These are phyloP conservation scores for Lactarius hengduanensis DNA, from an alignment of 768 basidiomycete species.

Conservation along the genomic window DNA sequence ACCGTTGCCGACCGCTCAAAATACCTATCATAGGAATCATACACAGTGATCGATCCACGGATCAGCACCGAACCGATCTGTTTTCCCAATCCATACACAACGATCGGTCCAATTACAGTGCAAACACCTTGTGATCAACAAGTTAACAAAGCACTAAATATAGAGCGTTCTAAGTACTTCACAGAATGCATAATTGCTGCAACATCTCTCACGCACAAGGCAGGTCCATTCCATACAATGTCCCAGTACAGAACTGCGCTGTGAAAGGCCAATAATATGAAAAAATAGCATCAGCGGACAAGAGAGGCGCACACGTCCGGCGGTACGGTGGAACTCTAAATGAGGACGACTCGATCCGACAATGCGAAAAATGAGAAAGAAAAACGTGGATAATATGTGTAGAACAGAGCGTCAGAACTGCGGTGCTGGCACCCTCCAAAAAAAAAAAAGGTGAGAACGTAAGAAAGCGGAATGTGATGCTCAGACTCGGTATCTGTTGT, in stretches of 20 bases:
- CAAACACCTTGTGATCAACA: background rate
- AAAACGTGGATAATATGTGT: slow-evolving; percentile 6
- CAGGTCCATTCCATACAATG: slow-evolving; percentile 2
- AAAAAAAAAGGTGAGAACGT: slow-evolving; percentile 3
- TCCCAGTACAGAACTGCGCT: slow-evolving; percentile 8
- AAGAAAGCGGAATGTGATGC: slow-evolving; percentile 3
- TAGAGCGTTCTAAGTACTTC: background rate
- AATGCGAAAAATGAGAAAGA: background rate
- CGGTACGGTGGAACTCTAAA: slow-evolving; percentile 18
- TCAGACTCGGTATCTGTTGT: slow-evolving; percentile 12
- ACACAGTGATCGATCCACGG: background rate
- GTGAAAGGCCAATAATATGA: slow-evolving; percentile 15
- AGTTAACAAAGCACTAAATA: background rate
- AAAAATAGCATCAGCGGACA: slow-evolving; percentile 13
- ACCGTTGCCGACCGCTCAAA: background rate
- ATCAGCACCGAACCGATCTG: background rate
- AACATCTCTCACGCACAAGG: background rate
- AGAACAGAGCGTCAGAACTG: slow-evolving; percentile 5
- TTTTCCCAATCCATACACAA: too few species aligned
- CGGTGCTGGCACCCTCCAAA: background rate
- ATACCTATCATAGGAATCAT: too few species aligned
- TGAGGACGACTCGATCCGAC: slow-evolving; percentile 7
- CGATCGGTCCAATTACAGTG: background rate
- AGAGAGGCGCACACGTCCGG: slow-evolving; percentile 15
- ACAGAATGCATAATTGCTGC: background rate